These are phyloP conservation scores for Phytophthora ohioensis DNA, from an alignment of 352 stramenopile species.

Conservation along the genomic window DNA sequence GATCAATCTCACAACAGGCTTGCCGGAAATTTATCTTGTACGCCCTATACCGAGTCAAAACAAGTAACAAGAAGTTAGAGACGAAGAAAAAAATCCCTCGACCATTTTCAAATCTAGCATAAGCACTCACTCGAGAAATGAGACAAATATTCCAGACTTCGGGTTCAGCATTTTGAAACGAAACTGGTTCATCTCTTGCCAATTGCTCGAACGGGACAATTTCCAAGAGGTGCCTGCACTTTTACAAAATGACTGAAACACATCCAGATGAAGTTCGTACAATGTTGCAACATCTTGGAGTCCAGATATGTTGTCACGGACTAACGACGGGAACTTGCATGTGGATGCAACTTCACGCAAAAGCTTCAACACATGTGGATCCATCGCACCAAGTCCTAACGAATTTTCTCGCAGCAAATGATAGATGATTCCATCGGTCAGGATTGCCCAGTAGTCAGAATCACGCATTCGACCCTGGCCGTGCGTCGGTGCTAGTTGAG, in stretches of 20 bases:
- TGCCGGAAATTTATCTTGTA: conserved; percentile 79
- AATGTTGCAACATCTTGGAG: conserved; percentile 38
- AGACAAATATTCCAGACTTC: conserved; percentile 66
- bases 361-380: conserved; percentile 54
- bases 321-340: conserved; percentile 46
- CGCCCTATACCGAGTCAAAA: conserved; percentile 42
- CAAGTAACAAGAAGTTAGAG: conserved; percentile 5
- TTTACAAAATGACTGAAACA: conserved; percentile 74
- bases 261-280: conserved; percentile 71
- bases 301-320: conserved; percentile 33
- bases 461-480: conserved; percentile 6
- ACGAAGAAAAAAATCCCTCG: neutral
- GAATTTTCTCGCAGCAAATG: conserved; percentile 56
- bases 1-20: conserved; percentile 62
- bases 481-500: neutral
- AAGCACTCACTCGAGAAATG: conserved; percentile 70
- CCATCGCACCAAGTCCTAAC: conserved; percentile 60
- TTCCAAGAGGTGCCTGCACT: conserved; percentile 56
- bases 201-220: conserved; percentile 20
- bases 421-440: conserved; percentile 75
- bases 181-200: conserved; percentile 42
- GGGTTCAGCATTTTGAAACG: conserved; percentile 69
- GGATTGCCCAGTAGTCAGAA: conserved; percentile 73
- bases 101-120: neutral
- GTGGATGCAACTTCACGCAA: conserved; percentile 49